Evolutionary conservation across 1,284 basidiomycete species (phyloP), one percentile per base, ranked within the genome.

Genomic region (Inonotus obliquus): DNA sequence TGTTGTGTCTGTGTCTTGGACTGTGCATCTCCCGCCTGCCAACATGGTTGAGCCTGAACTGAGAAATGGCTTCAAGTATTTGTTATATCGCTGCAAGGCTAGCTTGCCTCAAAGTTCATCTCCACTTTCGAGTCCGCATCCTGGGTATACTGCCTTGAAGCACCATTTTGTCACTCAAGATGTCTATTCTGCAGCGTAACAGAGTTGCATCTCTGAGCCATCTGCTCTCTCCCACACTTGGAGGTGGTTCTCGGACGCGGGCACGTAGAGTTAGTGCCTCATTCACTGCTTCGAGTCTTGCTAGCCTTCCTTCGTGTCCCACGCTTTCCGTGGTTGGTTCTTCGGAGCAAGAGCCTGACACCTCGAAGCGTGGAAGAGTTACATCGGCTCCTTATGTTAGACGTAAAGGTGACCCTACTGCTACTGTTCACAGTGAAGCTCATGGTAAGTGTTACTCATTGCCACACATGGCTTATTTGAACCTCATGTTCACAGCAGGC

Each of bases 361-460:
- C 45, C 21, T 53, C 27, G 5, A 41, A 39, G 39, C 29, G 29
- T 48, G 21, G 23, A 45, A 45, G 49, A 38, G 35, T 47, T 14
- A 17, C 52, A 2, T 60, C 59, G 25, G 32, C 44, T 47, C 52
- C 52, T 54, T 60, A 35, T 39, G 47, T 48, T 32, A 54, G 49
- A 60, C 59, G 59, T 60, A 60, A 54, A 48, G 37, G 35, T 45
- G 39, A 54, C 14, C 19, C 32, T 48, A n/a, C 32, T 35, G 52
- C 32, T 48, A n/a, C 32, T 35, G 52, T 19, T 44, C 53, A 38
- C 45, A 32, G 51, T 17, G 51, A 54, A 60, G 52, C 52, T 60
- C 59, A 60, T 48, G 59, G 59, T 60, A 32, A 55, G 52, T 60
- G 51, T 60, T 60, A 54, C 59, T 53, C 58, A 52, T 25, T 25